Evolutionary conservation across 495 filamentous ascomycete genomes (phyloP).

Genomic region (Aspergillus cavernicola): DNA sequence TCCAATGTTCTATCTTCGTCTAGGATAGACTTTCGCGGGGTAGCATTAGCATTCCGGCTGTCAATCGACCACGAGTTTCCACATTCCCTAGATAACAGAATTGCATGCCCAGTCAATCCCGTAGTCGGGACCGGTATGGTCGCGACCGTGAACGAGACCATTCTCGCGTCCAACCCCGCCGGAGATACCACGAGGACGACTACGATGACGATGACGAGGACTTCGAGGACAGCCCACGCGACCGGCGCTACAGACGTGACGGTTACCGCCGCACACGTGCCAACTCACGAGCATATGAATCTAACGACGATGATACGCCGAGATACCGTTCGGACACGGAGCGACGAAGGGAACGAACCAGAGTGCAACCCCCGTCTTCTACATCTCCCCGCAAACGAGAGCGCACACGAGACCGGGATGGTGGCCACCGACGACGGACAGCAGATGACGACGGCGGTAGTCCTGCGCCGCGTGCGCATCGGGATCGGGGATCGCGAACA

Average conservation of each 20-base stretch:
- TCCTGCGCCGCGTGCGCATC: conserved; percentile 2
- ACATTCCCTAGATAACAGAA: conserved; percentile 11
- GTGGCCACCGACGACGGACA: neutral
- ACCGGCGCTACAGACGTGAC: conserved; percentile 13
- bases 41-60: conserved; percentile 5
- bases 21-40: conserved; percentile 1
- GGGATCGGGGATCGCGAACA: conserved; percentile 9
- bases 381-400: conserved; percentile 18
- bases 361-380: conserved; percentile 8
- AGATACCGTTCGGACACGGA: conserved; percentile 12
- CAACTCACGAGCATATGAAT: conserved; percentile 15
- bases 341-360: conserved; percentile 25
- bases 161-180: conserved; percentile 25
- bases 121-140: conserved; percentile 40
- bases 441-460: conserved; percentile 2
- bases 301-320: conserved; percentile 15
- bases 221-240: conserved; percentile 17
- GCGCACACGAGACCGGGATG: conserved; percentile 18
- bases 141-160: conserved; percentile 40
- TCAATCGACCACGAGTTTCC: neutral
- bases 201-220: conserved; percentile 33
- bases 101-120: conserved; percentile 41
- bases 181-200: conserved; percentile 17
- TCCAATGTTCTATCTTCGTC: conserved; percentile 2
- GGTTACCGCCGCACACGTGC: conserved; percentile 7